phyloP scores from a whole-genome alignment of 2,329 filamentous ascomycete genomes.

The Botrytis medusae region DNA sequence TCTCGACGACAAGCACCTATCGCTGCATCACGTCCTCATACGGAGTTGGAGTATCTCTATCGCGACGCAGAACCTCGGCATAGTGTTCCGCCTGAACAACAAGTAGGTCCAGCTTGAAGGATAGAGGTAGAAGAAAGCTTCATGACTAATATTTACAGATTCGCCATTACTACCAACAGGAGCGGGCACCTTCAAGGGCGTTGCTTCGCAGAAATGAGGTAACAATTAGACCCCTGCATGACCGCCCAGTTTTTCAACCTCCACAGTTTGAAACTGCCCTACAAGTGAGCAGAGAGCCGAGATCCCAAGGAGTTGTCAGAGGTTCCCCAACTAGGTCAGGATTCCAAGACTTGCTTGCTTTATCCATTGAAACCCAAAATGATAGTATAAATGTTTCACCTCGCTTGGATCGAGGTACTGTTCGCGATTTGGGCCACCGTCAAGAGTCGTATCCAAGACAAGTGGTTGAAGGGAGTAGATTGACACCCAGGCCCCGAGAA shows the following conservation, averaged over 20 bases:
- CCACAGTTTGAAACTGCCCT: conserved; percentile 25
- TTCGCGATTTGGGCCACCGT: conserved; percentile 23
- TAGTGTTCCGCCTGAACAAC: conserved; percentile 12
- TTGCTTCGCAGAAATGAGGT: conserved; percentile 32
- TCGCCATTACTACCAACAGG: conserved; percentile 26
- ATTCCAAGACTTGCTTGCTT: conserved; percentile 39
- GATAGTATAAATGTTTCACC: conserved; percentile 29
- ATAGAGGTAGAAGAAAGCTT: background rate
- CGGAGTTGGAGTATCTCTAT: background rate
- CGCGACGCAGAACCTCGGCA: background rate
- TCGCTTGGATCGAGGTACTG: conserved; percentile 28
- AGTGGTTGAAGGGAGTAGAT: conserved; percentile 27
- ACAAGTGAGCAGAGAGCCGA: conserved; percentile 28
- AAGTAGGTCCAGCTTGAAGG: conserved; percentile 13
- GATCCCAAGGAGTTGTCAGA: conserved; percentile 37
- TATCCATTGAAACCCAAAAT: conserved; percentile 39
- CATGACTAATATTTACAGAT: conserved; percentile 20
- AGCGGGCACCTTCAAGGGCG: conserved; percentile 23
- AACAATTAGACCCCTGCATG: conserved; percentile 33
- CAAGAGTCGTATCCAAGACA: conserved; percentile 30
- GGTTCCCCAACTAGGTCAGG: conserved; percentile 32
- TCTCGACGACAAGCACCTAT: conserved; percentile 9
- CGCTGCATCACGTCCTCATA: background rate
- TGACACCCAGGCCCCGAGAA: conserved; percentile 33
- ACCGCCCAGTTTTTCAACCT: conserved; percentile 30